Evolutionary conservation across 768 basidiomycete genomes (phyloP), one percentile per base, ranked within the genome.

Genomic region (Pseudohyphozyma bogoriensis): DNA sequence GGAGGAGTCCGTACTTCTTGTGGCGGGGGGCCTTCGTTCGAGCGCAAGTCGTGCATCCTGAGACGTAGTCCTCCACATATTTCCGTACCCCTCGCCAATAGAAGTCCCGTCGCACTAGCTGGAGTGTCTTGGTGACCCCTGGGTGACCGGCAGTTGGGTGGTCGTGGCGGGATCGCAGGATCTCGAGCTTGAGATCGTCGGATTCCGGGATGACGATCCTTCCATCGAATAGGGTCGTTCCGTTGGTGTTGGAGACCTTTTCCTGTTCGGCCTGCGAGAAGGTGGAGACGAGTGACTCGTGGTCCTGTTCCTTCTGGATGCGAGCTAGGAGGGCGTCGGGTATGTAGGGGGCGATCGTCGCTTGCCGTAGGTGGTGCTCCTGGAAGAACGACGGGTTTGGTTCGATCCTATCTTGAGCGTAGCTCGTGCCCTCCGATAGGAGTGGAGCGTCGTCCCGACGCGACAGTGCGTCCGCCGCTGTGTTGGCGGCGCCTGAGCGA

Each of bases 71-170:
- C 8, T 66, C 49, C 33, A 78, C 64, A 52, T 68, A 71, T 10
- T 50, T 51, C 24, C 58, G 50, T 39, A 75, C 63, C 2, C 62
- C 53, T 1, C 72, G 78, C 78, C 78, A 81, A 3, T 70, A 77
- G 65, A 75, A 80, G 45, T 78, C 69, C 6, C 73, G 68, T 0
- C 42, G 44, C 4, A 80, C 61, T 2, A 74, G 58, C 6, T 72
- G 63, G 12, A 69, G 54, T 0, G 78, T 80, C 16, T 68, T 68
- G 3, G 59, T 63, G 18, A 65, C 70, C 3, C 79, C 79, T 8
- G 72, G 76, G 54, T 80, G 79, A 16, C 79, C 78, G 29, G 73
- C 72, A 26, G 73, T 51, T 2, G 71, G 66, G 24, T 65, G 56
- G 58, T 81, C 76, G 63, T 80, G 79, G 22, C 66, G 67, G 11